Conservation (phyloP, 805 yeast genomes). For the Millerozyma miso region DNA sequence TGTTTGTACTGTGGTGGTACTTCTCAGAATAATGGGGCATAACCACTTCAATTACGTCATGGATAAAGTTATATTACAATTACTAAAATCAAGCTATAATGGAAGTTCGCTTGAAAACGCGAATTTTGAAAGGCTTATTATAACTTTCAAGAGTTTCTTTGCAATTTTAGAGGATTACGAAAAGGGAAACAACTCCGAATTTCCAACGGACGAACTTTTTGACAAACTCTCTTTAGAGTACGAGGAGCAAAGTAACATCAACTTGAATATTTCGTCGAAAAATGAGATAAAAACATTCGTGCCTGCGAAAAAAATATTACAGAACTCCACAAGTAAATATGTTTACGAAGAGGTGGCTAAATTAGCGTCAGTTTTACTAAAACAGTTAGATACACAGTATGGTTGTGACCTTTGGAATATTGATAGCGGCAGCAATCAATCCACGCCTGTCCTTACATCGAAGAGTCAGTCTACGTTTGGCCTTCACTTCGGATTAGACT, state of each 20-base stretch:
- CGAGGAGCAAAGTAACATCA: not conserved
- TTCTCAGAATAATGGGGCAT: slow-evolving; percentile 73
- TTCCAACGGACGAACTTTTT: slow-evolving; percentile 58
- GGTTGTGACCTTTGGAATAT: slow-evolving; percentile 37
- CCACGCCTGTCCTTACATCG: slow-evolving; percentile 11
- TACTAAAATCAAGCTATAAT: slow-evolving; percentile 59
- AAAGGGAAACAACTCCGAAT: slow-evolving; percentile 56
- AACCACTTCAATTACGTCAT: slow-evolving; percentile 74
- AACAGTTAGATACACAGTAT: slow-evolving; percentile 54
- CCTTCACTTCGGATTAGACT: slow-evolving; percentile 38
- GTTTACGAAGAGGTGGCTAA: slow-evolving; percentile 70
- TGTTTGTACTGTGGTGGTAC: slow-evolving; percentile 63
- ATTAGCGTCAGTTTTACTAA: slow-evolving; percentile 50
- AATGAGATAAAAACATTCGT: not conserved
- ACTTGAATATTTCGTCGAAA: not conserved
- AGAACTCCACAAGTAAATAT: slow-evolving; percentile 41
- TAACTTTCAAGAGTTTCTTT: slow-evolving; percentile 69
- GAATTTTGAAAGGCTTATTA: slow-evolving; percentile 63
- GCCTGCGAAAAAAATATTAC: slow-evolving; percentile 3
- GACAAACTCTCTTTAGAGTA: not conserved
- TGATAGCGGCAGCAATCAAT: slow-evolving; percentile 11
- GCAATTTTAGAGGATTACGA: slow-evolving; percentile 64
- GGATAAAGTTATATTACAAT: slow-evolving; percentile 71
- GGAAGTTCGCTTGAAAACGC: slow-evolving; percentile 57
- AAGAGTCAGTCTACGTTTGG: slow-evolving; percentile 36